Percentiles rank a stretch among this genome's conserved stretches.
phyloP scores from a whole-genome alignment of 192 early-diverging fungal genomes.

The Coemansia sp. region DNA sequence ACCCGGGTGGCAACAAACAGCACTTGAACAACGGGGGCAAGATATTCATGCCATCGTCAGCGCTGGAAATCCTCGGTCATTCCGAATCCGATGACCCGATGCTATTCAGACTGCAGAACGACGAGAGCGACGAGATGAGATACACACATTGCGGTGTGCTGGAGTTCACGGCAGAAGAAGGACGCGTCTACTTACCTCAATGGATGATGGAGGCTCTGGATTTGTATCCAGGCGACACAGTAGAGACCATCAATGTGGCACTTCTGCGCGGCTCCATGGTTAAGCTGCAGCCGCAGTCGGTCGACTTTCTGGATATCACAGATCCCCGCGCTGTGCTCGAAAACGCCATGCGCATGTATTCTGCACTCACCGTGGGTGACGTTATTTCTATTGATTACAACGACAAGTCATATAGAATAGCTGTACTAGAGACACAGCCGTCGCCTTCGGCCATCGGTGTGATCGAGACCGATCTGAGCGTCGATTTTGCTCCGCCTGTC shows the following conservation, averaged over 20 bases:
- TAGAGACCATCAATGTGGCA: conserved; percentile 75
- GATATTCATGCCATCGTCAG: conserved; percentile 52
- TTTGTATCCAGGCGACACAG: conserved; percentile 72
- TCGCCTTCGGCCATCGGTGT: conserved; percentile 82
- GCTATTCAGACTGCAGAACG: conserved; percentile 83
- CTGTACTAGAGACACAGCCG: conserved; percentile 89
- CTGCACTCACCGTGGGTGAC: conserved; percentile 89
- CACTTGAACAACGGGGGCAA: conserved; percentile 55
- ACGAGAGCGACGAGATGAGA: conserved; percentile 21
- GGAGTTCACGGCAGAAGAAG: conserved; percentile 98
- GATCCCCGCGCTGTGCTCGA: conserved; percentile 98
- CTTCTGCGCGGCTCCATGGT: conserved; percentile 86
- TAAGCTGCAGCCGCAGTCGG: conserved; percentile 94
- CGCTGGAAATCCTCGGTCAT: conserved; percentile 59
- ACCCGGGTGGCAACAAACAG: conserved; percentile 37
- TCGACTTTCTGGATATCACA: conserved; percentile 94
- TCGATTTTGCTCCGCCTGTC: conserved; percentile 95
- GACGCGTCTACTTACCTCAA: conserved; percentile 89
- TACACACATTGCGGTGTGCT: conserved; percentile 94
- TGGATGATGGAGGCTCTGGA: conserved; percentile 97
- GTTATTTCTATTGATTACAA: conserved; percentile 94
- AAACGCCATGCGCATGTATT: conserved; percentile 87
- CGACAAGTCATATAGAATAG: conserved; percentile 79
- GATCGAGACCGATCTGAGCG: conserved; percentile 96
- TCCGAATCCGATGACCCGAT: conserved; percentile 91